Percentiles rank a stretch among this genome's conserved stretches.
Evolutionary conservation across 2,329 filamentous ascomycete species (phyloP).

Genomic region (Niveomyces coronatus): DNA sequence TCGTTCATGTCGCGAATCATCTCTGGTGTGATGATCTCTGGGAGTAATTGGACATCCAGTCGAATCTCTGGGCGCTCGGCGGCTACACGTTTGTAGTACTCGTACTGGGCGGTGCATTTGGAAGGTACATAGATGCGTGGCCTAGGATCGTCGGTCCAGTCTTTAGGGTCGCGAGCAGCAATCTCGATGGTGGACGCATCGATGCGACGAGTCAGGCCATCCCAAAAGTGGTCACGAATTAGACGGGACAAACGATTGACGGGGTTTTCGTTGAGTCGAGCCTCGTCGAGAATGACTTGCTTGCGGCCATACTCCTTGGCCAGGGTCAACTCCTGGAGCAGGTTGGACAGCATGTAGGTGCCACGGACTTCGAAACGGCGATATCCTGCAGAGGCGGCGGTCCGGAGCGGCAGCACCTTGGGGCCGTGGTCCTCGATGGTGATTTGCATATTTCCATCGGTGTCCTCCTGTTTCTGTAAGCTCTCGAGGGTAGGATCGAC

Average conservation of each 20-base stretch:
- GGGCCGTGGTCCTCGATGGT: slow-evolving; percentile 93
- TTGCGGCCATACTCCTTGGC: slow-evolving; percentile 85
- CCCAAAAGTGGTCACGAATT: slow-evolving; percentile 88
- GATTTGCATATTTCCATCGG: slow-evolving; percentile 90
- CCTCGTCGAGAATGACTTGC: slow-evolving; percentile 84
- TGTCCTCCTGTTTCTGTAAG: slow-evolving; percentile 78
- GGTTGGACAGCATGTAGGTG: slow-evolving; percentile 94
- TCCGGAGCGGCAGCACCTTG: slow-evolving; percentile 79
- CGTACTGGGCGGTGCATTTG: slow-evolving; percentile 76
- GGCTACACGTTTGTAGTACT: slow-evolving; percentile 79
- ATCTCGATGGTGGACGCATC: slow-evolving; percentile 80
- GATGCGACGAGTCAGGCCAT: slow-evolving; percentile 77
- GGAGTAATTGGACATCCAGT: slow-evolving; percentile 75
- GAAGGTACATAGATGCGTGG: slow-evolving; percentile 85
- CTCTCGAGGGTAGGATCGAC: slow-evolving; percentile 75
- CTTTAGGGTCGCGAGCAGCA: slow-evolving; percentile 84
- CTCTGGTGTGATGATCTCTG: slow-evolving; percentile 67
- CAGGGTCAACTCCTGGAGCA: slow-evolving; percentile 86
- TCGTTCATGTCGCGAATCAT: slow-evolving; percentile 75
- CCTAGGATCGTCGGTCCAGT: slow-evolving; percentile 83
- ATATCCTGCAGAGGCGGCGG: slow-evolving; percentile 74
- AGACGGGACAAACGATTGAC: slow-evolving; percentile 78
- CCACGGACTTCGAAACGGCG: slow-evolving; percentile 86
- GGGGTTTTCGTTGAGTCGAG: slow-evolving; percentile 87
- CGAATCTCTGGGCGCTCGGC: slow-evolving; percentile 70